Evolutionary conservation across 2,329 filamentous ascomycete species (phyloP).

Genomic region (Epichloe gansuensis): DNA sequence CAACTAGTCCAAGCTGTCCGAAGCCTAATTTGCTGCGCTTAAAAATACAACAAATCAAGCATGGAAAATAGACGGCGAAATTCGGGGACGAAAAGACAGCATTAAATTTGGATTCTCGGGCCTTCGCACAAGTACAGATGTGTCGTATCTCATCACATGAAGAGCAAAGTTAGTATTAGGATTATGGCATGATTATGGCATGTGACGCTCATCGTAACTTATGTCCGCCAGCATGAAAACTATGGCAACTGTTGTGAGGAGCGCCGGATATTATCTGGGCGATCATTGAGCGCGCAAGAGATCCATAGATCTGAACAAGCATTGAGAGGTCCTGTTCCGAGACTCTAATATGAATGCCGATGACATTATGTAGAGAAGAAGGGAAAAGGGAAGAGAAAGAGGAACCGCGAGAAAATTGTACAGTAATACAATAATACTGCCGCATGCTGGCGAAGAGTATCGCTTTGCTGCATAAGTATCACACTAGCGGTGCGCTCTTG

Average conservation of each 20-base stretch:
- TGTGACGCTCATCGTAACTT: conserved; percentile 33
- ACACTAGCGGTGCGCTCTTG: conserved; percentile 3
- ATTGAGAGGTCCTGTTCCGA: conserved; percentile 84
- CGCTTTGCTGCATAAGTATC: conserved; percentile 17
- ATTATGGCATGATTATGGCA: conserved; percentile 12
- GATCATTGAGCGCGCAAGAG: conserved; percentile 96
- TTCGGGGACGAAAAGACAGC: background rate
- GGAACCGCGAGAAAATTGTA: conserved; percentile 13
- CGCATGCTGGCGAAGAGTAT: background rate
- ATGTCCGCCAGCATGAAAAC: conserved; percentile 33
- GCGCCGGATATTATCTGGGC: conserved; percentile 71
- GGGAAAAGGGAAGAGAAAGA: conserved; percentile 13
- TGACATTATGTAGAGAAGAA: conserved; percentile 57
- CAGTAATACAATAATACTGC: background rate
- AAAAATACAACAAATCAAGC: conserved; percentile 68
- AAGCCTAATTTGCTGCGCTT: conserved; percentile 67
- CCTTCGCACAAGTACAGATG: background rate
- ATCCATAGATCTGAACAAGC: conserved; percentile 80
- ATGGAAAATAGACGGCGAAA: conserved; percentile 11
- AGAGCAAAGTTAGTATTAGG: background rate
- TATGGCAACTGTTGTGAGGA: conserved; percentile 62
- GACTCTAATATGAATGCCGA: conserved; percentile 98
- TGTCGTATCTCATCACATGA: too few relatives aligned
- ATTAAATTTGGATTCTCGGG: background rate
- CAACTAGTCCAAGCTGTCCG: conserved; percentile 72